Evolutionary conservation across 1,139 yeast genomes (phyloP).

Genomic region (Hyphopichia khmerensis): DNA sequence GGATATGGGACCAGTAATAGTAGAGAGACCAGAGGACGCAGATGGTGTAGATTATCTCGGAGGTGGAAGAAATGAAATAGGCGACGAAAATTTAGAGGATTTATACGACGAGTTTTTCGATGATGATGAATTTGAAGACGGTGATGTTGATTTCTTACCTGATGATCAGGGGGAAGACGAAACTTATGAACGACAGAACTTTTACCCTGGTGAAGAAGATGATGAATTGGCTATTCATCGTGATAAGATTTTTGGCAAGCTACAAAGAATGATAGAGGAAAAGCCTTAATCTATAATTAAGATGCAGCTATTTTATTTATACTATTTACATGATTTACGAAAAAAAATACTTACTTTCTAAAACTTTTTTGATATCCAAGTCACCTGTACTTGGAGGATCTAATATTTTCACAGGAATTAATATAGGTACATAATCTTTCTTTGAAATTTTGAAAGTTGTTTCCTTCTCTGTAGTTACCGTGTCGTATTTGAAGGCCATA

Average conservation of each 20-base stretch:
- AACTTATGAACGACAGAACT: conserved; percentile 37
- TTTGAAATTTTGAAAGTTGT: background rate
- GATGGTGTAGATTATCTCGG: conserved; percentile 13
- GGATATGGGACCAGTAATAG: conserved; percentile 25
- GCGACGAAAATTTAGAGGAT: conserved; percentile 24
- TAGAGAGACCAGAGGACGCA: conserved; percentile 14
- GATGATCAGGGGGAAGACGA: conserved; percentile 9
- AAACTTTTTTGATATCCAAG: conserved; percentile 32
- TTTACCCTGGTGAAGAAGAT: conserved; percentile 53
- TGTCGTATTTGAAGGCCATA: conserved; percentile 8
- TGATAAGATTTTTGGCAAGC: conserved; percentile 57
- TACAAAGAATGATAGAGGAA: conserved; percentile 48
- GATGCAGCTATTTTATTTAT: no score
- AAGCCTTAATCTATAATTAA: conserved; percentile 1
- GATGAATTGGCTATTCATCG: conserved; percentile 64
- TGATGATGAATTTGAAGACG: conserved; percentile 10
- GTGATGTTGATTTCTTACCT: conserved; percentile 9
- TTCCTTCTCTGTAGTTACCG: background rate
- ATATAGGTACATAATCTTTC: conserved; percentile 7
- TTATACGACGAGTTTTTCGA: conserved; percentile 16
- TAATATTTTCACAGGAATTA: conserved; percentile 26
- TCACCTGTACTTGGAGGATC: conserved; percentile 32
- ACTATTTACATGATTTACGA: conserved; percentile 17
- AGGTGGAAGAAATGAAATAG: conserved; percentile 16
- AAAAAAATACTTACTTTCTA: conserved; percentile 37